A percentile compares a stretch with the other conserved stretches of the same genome.
These are phyloP conservation scores for Plenodomus lindquistii DNA, from an alignment of 2,329 filamentous ascomycete genomes.

Conservation along the genomic window DNA sequence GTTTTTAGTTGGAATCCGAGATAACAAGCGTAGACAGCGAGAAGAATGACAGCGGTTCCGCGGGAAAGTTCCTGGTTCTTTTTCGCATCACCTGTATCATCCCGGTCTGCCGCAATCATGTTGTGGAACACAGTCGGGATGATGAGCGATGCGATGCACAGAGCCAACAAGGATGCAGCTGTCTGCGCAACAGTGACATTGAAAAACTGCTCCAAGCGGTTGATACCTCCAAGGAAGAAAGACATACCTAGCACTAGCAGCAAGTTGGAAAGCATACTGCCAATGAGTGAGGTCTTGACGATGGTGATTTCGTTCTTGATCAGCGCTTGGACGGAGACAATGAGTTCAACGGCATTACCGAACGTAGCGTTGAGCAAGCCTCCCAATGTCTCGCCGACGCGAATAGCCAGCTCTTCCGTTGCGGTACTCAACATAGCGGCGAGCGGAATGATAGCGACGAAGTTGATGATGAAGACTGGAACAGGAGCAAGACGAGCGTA, in stretches of 20 bases:
- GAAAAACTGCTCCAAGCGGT: constrained; percentile 82
- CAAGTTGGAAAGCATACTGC: constrained; percentile 88
- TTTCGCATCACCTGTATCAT: constrained; percentile 23
- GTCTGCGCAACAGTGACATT: constrained; percentile 92
- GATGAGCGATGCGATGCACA: constrained; percentile 80
- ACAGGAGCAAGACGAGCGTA: constrained; percentile 54
- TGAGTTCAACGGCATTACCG: constrained; percentile 87
- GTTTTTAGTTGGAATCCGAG: constrained; percentile 91
- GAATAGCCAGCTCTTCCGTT: constrained; percentile 85
- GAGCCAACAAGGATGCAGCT: constrained; percentile 76
- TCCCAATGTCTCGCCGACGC: constrained; percentile 79
- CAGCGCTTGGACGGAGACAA: constrained; percentile 84
- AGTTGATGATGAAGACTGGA: constrained; percentile 81
- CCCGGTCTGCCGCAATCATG: constrained; percentile 34
- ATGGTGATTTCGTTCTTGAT: constrained; percentile 75
- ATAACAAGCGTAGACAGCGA: constrained; percentile 82
- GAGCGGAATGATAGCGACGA: constrained; percentile 88
- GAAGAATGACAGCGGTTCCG: constrained; percentile 76
- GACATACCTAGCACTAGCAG: constrained; percentile 88
- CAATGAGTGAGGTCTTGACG: constrained; percentile 89
- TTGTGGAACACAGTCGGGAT: constrained; percentile 80
- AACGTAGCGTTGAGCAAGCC: constrained; percentile 90
- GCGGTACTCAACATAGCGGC: constrained; percentile 85
- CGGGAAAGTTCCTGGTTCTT: constrained; percentile 57
- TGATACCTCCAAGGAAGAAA: constrained; percentile 85